A percentile compares a stretch with the other conserved stretches of the same genome.
Conservation (phyloP, 2,329 filamentous ascomycete species). For the Chaetomiaceae sp. region DNA sequence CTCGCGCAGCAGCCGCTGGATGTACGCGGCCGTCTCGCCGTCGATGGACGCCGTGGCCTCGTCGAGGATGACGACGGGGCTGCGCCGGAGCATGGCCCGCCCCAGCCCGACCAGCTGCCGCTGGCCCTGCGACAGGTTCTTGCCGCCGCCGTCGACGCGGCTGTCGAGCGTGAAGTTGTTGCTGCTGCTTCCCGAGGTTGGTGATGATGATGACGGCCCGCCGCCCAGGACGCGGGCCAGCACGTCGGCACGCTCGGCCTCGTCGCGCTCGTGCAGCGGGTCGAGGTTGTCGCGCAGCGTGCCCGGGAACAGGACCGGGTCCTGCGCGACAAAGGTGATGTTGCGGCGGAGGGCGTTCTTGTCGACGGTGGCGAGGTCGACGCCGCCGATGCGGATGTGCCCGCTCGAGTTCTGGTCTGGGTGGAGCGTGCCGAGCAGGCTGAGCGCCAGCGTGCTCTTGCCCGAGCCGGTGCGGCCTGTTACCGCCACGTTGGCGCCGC, state of each 20-base stretch:
- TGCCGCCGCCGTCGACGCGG: conserved; percentile 54
- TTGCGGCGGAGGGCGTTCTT: conserved; percentile 52
- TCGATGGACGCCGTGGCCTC: conserved; percentile 63
- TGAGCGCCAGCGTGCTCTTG: conserved; percentile 70
- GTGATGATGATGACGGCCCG: not conserved
- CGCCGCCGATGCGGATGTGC: conserved; percentile 47
- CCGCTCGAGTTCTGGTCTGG: conserved; percentile 41
- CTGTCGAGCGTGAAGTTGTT: conserved; percentile 39
- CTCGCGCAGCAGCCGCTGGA: conserved; percentile 52
- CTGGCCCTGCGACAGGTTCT: conserved; percentile 59
- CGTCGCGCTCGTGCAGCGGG: conserved; percentile 55
- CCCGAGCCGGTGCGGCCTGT: conserved; percentile 82
- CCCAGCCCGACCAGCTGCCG: conserved; percentile 58
- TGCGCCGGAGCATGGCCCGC: conserved; percentile 54
- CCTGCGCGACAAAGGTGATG: conserved; percentile 60
- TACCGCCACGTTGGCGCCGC: conserved; percentile 57
- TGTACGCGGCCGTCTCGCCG: conserved; percentile 50
- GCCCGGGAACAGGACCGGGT: conserved; percentile 57
- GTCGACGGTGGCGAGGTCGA: conserved; percentile 50
- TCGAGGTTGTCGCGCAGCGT: conserved; percentile 63
- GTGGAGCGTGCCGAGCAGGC: conserved; percentile 52
- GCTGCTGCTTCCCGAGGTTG: not conserved
- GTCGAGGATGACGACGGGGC: conserved; percentile 58
- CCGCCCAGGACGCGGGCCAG: conserved; percentile 56
- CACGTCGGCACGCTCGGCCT: conserved; percentile 45